Conservation (phyloP, 106 monocot species). For the Ottelia alismoides region DNA sequence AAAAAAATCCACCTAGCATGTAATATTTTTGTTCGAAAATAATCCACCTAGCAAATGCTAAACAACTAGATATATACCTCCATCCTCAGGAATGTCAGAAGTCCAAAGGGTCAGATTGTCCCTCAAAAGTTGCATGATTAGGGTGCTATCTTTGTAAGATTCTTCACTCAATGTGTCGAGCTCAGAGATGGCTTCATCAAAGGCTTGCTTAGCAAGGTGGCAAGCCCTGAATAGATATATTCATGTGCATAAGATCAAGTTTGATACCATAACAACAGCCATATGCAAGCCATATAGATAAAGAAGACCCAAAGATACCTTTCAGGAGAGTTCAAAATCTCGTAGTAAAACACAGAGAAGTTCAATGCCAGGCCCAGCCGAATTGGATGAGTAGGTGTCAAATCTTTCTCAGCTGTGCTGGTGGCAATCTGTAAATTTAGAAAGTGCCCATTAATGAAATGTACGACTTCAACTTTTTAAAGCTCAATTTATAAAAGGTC, state of each 20-base stretch:
- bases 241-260: not conserved
- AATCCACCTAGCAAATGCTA: no score
- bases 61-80: slow-evolving; percentile 43
- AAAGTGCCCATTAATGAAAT: no score
- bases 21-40: no score
- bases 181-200: slow-evolving; percentile 73
- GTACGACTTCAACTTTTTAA: no score
- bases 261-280: not conserved
- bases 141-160: slow-evolving; percentile 66
- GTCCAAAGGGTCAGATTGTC: slow-evolving; percentile 75
- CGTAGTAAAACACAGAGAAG: slow-evolving; percentile 84
- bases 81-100: slow-evolving; percentile 50
- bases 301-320: slow-evolving; percentile 24
- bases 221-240: slow-evolving; percentile 33
- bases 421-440: slow-evolving; percentile 51
- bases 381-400: slow-evolving; percentile 74
- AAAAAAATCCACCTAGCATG: no score
- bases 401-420: slow-evolving; percentile 48
- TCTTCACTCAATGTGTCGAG: slow-evolving; percentile 59
- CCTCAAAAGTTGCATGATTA: slow-evolving; percentile 68
- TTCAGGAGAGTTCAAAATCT: slow-evolving; percentile 86
- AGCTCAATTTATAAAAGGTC: no score
- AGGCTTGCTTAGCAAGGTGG: slow-evolving; percentile 61
- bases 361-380: slow-evolving; percentile 77
- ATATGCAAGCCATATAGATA: not conserved